Base-by-base conservation (phyloP, 2,329 filamentous ascomycete genomes). In the Talaromyces verruculosus region DNA sequence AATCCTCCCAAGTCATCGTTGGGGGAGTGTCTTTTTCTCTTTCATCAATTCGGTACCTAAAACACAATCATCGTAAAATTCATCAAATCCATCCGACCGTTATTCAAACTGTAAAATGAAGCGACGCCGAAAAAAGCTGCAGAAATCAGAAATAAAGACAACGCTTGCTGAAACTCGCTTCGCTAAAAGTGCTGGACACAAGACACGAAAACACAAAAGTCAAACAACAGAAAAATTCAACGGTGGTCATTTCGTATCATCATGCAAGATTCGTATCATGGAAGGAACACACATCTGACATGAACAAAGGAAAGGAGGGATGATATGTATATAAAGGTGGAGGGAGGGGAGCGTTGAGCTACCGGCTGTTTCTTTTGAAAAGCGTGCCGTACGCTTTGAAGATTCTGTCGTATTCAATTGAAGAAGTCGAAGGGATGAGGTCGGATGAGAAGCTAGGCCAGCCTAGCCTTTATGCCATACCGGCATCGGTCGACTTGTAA, bases 241-340 rank as follows among this genome's bases (percentile, higher is more conserved):
- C 22, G 28, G 47, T 51, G n/a, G 22, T 51, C 28, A 45, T 45
- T 51, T 33, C 47, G 39, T 57, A 57, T 63, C 63, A 67, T 65
- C 64, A 61, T 66, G 63, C 37, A 67, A 66, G 60, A 47, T 39
- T 51, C 60, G 65, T 57, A 57, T 55, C 49, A 33, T 55, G 13
- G 22, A 30, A 47, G 33, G 41, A 60, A 65, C 11, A 37, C 51
- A 61, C 58, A 66, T 65, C 51, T 57, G 62, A 68, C 65, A 65
- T 67, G 68, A 68, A 69, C 67, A 68, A 65, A 67, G 65, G 67
- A 66, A 64, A 66, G 43, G 25, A 35, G 60, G 43, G 58, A 25
- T 10, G 22, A 22, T 43, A 57, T 39, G 25, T 57, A 39, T 57
- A 37, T 37, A 8, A 39, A 39, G 15, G 35, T 25, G 11, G 22